phyloP scores from a whole-genome alignment of 768 basidiomycete genomes.

The Hericium rajendrae region DNA sequence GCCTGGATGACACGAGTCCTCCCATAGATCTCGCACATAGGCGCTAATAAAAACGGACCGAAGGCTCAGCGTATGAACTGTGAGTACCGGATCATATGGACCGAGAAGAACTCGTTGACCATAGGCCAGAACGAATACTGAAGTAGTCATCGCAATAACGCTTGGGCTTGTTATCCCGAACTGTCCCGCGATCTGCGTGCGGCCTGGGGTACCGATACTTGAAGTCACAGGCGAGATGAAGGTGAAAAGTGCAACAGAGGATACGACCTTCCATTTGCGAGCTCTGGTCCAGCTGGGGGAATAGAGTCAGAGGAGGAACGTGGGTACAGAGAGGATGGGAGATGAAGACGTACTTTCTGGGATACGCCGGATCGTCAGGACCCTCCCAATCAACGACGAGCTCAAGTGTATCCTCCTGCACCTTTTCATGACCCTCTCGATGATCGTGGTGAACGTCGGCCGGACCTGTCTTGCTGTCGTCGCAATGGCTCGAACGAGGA shows the following conservation, averaged over 20 bases:
- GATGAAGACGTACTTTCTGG: conserved; percentile 1
- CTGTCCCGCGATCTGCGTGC: conserved; percentile 35
- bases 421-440: background rate
- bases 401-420: background rate
- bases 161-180: conserved; percentile 45
- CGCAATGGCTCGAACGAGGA: too few species aligned
- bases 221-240: conserved; percentile 62
- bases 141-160: conserved; percentile 46
- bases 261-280: conserved; percentile 28
- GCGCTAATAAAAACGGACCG: background rate
- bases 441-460: background rate
- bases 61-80: background rate
- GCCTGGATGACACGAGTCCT: background rate
- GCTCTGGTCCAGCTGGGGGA: conserved; percentile 5
- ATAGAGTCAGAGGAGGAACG: background rate
- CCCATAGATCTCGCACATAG: background rate
- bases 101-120: conserved; percentile 43
- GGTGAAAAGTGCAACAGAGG: conserved; percentile 54
- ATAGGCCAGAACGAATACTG: conserved; percentile 50
- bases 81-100: background rate
- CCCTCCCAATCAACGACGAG: conserved; percentile 9
- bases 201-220: conserved; percentile 65
- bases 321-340: background rate
- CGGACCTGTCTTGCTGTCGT: too few species aligned
- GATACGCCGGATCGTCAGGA: conserved; percentile 8